These are phyloP conservation scores for Bromus sterilis DNA, from an alignment of 176 grass and related monocot species.

Conservation along the genomic window DNA sequence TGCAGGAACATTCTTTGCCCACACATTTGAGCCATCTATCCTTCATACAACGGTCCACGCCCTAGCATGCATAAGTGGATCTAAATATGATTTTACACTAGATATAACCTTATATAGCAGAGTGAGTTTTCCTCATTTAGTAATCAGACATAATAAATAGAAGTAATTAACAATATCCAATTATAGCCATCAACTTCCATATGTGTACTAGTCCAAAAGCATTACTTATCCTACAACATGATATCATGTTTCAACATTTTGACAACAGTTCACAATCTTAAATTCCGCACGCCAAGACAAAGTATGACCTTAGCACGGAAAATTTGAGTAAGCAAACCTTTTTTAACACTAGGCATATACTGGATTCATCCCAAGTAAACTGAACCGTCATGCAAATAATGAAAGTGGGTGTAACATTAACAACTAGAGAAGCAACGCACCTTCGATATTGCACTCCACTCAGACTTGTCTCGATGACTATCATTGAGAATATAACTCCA, in stretches of 20 bases:
- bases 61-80: background rate
- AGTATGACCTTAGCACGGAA: background rate
- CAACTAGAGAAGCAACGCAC: constrained; percentile 24
- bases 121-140: background rate
- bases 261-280: background rate
- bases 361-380: background rate
- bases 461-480: constrained; percentile 92
- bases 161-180: background rate
- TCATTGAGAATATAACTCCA: constrained; percentile 96
- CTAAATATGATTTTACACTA: background rate
- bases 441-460: constrained; percentile 87
- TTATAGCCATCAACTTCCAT: background rate
- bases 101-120: background rate
- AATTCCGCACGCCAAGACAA: background rate
- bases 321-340: background rate
- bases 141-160: background rate
- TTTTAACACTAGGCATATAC: background rate
- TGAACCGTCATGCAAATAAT: background rate
- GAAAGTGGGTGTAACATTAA: constrained; percentile 4
- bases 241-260: background rate
- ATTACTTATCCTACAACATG: background rate
- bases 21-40: background rate
- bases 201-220: background rate
- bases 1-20: background rate
- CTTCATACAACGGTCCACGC: background rate